phyloP scores from a whole-genome alignment of 2,329 filamentous ascomycete species.

The Diatrype stigma region DNA sequence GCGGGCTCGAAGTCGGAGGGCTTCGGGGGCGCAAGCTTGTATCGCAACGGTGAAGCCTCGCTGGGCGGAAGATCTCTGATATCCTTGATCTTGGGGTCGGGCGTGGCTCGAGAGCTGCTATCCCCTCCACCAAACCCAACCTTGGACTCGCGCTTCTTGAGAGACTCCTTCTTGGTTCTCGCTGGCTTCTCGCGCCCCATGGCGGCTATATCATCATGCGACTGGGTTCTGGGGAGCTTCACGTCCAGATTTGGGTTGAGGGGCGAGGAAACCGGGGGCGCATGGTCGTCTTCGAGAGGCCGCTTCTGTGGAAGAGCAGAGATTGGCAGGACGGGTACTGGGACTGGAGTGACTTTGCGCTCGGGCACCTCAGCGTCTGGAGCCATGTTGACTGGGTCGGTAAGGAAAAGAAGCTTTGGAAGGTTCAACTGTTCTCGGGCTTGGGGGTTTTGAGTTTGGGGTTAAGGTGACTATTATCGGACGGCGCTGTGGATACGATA shows the following conservation, averaged over 20 bases:
- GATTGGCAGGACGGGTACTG: conserved; percentile 28
- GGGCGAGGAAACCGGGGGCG: conserved; percentile 67
- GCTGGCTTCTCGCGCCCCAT: conserved; percentile 45
- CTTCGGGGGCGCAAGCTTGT: conserved; percentile 62
- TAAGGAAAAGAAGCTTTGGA: no score
- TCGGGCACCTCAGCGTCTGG: conserved; percentile 24
- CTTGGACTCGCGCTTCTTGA: conserved; percentile 66
- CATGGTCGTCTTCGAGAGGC: conserved; percentile 64
- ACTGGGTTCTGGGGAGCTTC: conserved; percentile 32
- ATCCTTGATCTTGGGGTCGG: conserved; percentile 46
- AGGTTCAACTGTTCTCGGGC: background rate
- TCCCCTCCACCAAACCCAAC: conserved; percentile 37
- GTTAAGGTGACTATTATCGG: background rate
- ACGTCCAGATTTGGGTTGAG: conserved; percentile 62
- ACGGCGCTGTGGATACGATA: background rate
- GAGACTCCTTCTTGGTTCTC: conserved; percentile 60
- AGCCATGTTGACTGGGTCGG: conserved; percentile 16
- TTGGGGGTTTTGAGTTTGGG: no score
- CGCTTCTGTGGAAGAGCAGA: conserved; percentile 61
- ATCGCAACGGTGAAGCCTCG: conserved; percentile 52
- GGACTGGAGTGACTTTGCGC: conserved; percentile 26
- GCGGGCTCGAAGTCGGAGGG: conserved; percentile 57
- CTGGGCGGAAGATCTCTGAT: conserved; percentile 34
- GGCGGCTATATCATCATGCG: conserved; percentile 31
- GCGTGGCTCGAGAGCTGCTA: conserved; percentile 48